Evolutionary conservation across 2,329 filamentous ascomycete species (phyloP), one percentile per base, ranked within the genome.

Genomic region (Alternaria infectoria): DNA sequence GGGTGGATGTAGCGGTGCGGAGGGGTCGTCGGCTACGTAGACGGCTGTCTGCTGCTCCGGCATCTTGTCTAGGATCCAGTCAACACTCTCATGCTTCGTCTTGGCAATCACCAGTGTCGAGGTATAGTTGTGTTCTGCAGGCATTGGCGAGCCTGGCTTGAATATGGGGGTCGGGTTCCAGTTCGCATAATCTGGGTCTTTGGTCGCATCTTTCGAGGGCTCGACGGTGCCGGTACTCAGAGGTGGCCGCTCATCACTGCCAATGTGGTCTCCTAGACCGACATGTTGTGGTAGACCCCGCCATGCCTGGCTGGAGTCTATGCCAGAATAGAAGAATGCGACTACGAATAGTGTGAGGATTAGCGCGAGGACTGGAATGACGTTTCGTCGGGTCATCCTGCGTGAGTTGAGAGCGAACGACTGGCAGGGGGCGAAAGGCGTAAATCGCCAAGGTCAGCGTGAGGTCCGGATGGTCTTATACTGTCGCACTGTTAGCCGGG

Each of bases 1-100:
- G 0, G 85, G 85, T 1, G 86, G 83, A 62, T 85, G 84, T 21
- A 84, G 79, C 13, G 76, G 73, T 4, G 84, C 84, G 1, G 70
- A 74, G 6, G 79, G 77, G 68, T 86, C 82, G 67, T 88, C 83
- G 25, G 83, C 84, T n/a, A 85, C 79, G 69, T 88, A 88, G n/a
- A 84, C 75, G 5, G 81, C 81, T 23, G 79, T 80, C 17, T 71
- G 67, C 62, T 88, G 80, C 30, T 84, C 82, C 1, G 82, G 83
- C 30, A 89, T 73, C 62, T 86, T 81, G 13, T 81, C 68, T 32
- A 83, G 79, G n/a, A 89, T 83, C 88, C 88, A 89, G 28, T 71
- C 74, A 3, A 83, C 81, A 61, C 87, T 81, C 71, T 89, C 86
- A 3, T 78, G 74, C 60, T 82, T 83, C 21, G 83, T 83, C 50